Evolutionary conservation across 805 yeast genomes (phyloP), one percentile per base, ranked within the genome.

Genomic region (Komagataella ulmi): DNA sequence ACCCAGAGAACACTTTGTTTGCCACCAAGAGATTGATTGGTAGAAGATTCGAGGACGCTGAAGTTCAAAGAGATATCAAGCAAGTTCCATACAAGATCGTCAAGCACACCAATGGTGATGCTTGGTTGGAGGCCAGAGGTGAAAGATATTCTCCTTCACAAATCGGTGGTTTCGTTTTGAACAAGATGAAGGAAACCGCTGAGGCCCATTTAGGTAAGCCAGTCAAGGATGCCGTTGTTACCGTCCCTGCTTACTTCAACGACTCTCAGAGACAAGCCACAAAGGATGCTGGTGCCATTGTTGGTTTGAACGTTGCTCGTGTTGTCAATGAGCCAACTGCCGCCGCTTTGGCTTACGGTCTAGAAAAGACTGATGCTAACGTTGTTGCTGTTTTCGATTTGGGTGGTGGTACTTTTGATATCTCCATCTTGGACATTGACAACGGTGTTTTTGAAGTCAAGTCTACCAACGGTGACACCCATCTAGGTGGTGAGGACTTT

Each of bases 361-460:
- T 88, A 64, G 96, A 88, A 74, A 85, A 85, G 76, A 61, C 72
- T 43, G 81, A 77, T 59, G 59, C 69, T 36, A 65, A 62, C 53
- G 69, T 68, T 56, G 95, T 89, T 62, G 97, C 97, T 56, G 97
- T 89, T 59, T 89, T 90, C 75, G 97, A 89, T 74, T 79, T 89
- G 66, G 97, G 97, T 82, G 97, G 97, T 72, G 97, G 97, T 82
- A 89, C 97, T 64, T 89, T 89, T 69, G 97, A 89, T 85, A 85
- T 89, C 72, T 89, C 97, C 62, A 87, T 89, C 68, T 79, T 89
- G 67, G 97, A 90, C 77, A 90, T 89, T 63, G 96, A 90, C 74
- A 88, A 89, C 67, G 97, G 97, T 79, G 97, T 89, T 59, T 89
- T 89, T 64, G 97, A 89, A 79, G 97, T 89, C 69, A 89, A 89